A percentile compares a stretch with the other conserved stretches of the same genome.
Conservation (phyloP, 495 filamentous ascomycete species). For the Aspergillus affinis region DNA sequence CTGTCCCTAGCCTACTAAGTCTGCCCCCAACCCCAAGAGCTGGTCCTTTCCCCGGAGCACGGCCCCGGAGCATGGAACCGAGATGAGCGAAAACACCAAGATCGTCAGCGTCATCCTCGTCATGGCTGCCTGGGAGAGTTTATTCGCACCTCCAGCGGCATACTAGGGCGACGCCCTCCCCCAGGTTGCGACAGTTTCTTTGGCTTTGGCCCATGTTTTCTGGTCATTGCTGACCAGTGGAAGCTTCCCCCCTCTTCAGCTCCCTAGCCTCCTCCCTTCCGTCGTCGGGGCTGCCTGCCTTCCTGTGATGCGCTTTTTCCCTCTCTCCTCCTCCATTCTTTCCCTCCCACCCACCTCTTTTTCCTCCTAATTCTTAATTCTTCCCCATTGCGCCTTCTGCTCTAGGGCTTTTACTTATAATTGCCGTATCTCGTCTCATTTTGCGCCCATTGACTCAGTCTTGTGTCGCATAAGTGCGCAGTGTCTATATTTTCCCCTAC, state of each 20-base stretch:
- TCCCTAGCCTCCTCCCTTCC: constrained; percentile 7
- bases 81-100: neutral
- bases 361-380: constrained; percentile 22
- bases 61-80: neutral
- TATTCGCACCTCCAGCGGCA: neutral
- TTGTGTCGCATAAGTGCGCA: constrained; percentile 9
- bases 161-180: neutral
- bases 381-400: constrained; percentile 10
- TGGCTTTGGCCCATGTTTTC: neutral
- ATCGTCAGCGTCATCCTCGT: neutral
- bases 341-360: constrained; percentile 24
- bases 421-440: constrained; percentile 2
- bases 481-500: neutral
- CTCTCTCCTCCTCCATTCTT: constrained; percentile 22
- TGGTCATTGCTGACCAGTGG: neutral
- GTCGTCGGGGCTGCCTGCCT: constrained; percentile 5
- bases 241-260: neutral
- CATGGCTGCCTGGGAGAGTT: neutral
- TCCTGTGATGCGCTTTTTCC: constrained; percentile 16
- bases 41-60: neutral
- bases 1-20: no score
- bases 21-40: neutral
- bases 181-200: neutral
- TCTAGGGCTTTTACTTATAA: constrained; percentile 2
- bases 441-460: constrained; percentile 14